Evolutionary conservation across 495 filamentous ascomycete species (phyloP).

Genomic region (Penicillium salamii): DNA sequence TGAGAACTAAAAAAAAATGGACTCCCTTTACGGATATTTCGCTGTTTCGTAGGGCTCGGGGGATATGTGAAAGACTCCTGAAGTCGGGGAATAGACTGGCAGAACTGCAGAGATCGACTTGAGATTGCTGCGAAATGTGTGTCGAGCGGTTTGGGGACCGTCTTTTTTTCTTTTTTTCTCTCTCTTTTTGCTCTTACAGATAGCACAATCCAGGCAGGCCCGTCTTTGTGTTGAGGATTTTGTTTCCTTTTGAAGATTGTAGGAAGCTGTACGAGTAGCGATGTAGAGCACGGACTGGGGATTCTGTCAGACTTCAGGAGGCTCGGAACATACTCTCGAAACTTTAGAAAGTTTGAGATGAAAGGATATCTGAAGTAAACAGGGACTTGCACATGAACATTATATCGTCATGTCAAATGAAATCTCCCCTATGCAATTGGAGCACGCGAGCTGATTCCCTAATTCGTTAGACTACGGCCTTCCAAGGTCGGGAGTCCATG

Average conservation of each 20-base stretch:
- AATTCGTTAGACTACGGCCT: background rate
- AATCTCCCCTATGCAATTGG: background rate
- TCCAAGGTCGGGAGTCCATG: no score
- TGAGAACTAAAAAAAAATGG: conserved; percentile 20
- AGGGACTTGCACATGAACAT: no score
- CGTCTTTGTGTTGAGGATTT: conserved; percentile 7
- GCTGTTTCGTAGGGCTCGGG: background rate
- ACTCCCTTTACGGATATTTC: background rate
- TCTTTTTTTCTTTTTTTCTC: conserved; percentile 19
- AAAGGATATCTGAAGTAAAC: no score
- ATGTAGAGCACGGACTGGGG: no score
- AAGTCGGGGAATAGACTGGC: conserved; percentile 1
- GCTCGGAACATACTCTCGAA: no score
- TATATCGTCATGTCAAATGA: no score
- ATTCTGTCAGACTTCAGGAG: no score
- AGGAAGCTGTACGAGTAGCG: no score
- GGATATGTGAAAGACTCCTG: background rate
- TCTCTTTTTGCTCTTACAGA: conserved; percentile 20
- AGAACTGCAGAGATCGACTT: background rate
- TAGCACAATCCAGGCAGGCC: conserved; percentile 25
- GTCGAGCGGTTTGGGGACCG: background rate
- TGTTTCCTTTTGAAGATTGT: no score
- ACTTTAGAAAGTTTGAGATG: no score
- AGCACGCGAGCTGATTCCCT: no score
- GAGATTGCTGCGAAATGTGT: background rate